Conservation (phyloP, 169 alveolate genomes). For the Eimeria acervulina region DNA sequence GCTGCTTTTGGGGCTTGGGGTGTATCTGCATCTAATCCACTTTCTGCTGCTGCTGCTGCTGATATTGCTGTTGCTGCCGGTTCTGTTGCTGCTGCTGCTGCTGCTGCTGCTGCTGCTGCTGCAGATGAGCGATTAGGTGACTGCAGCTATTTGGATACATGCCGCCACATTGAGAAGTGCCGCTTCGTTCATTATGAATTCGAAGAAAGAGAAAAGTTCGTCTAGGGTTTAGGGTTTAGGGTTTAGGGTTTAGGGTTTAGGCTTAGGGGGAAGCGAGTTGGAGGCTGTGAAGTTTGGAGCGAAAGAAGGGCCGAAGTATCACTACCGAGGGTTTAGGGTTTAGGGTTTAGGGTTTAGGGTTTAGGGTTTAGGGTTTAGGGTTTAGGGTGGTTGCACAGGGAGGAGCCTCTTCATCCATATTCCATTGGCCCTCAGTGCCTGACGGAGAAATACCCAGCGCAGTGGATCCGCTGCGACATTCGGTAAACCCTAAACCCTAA, state of each 20-base stretch:
- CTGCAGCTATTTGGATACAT: slow-evolving; percentile 97
- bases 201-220: slow-evolving; percentile 83
- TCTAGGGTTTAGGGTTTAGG: background rate
- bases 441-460: slow-evolving; percentile 85
- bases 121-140: slow-evolving; percentile 86
- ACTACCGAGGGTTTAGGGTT: background rate
- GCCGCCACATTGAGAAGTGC: slow-evolving; percentile 96
- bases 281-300: background rate
- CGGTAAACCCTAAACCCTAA: slow-evolving; percentile 69
- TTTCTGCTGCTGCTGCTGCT: slow-evolving; percentile 34
- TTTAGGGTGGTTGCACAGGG: background rate
- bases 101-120: no score
- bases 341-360: slow-evolving; percentile 53
- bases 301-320: background rate
- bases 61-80: no score
- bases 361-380: slow-evolving; percentile 19
- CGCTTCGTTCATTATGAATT: slow-evolving; percentile 95
- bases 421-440: slow-evolving; percentile 75
- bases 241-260: slow-evolving; percentile 33
- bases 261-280: background rate
- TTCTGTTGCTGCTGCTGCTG: no score
- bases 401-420: slow-evolving; percentile 53
- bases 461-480: slow-evolving; percentile 93
- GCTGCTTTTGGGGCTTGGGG: slow-evolving; percentile 54
- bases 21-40: slow-evolving; percentile 58